Percentiles rank a stretch among this genome's conserved stretches.
Evolutionary conservation across 176 grass and related monocot species (phyloP).

Genomic region (Carex parvula): DNA sequence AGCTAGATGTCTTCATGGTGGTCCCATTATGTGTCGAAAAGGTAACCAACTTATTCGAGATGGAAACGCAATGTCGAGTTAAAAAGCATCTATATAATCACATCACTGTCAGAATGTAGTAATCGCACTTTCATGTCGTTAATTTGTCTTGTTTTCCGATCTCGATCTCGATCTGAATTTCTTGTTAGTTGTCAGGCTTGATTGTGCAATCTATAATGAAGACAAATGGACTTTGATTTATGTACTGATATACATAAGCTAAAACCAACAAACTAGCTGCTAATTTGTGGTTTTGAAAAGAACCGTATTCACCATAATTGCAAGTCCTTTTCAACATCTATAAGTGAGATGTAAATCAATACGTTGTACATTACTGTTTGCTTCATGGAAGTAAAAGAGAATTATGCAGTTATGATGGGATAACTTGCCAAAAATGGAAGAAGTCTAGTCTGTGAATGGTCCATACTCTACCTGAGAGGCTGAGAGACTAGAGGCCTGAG

Average conservation of each 20-base stretch:
- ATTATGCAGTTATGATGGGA: conserved; percentile 62
- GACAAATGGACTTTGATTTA: not conserved
- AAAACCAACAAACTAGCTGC: not conserved
- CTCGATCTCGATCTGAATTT: not conserved
- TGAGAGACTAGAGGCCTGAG: not conserved
- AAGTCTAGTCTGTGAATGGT: conserved; percentile 27
- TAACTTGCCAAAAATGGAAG: conserved; percentile 48
- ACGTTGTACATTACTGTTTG: conserved; percentile 14
- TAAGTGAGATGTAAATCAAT: conserved; percentile 8
- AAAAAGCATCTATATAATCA: not conserved
- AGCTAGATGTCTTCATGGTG: conserved; percentile 15
- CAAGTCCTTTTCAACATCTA: conserved; percentile 14
- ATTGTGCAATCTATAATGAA: not conserved
- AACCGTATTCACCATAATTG: not conserved
- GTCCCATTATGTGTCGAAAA: conserved; percentile 15
- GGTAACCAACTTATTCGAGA: not conserved
- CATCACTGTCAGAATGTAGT: conserved; percentile 5
- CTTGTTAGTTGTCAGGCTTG: not conserved
- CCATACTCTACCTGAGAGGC: conserved; percentile 24
- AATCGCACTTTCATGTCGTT: not conserved
- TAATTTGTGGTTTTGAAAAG: not conserved
- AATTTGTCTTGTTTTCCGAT: not conserved
- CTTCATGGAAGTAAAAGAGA: conserved; percentile 29
- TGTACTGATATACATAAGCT: not conserved
- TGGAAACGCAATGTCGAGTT: conserved; percentile 8